phyloP scores from a whole-genome alignment of 1,139 yeast genomes.

The Suhomyces bribrorum region DNA sequence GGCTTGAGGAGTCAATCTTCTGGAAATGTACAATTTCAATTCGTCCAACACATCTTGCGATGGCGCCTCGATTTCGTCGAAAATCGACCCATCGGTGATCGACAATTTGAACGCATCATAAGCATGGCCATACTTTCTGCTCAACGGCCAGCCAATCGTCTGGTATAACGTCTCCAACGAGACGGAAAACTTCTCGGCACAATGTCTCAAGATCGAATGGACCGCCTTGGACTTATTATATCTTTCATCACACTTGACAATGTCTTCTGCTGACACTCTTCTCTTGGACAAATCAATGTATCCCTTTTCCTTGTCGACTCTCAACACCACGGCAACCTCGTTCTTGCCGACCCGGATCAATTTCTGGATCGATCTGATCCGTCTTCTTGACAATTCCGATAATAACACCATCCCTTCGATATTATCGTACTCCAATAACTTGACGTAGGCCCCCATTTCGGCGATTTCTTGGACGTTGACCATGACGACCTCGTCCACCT shows the following conservation, averaged over 20 bases:
- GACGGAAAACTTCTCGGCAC: constrained; percentile 93
- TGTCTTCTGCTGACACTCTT: constrained; percentile 98
- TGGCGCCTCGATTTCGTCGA: constrained; percentile 77
- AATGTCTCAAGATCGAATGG: constrained; percentile 94
- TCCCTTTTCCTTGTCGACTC: constrained; percentile 98
- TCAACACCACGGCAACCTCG: constrained; percentile 97
- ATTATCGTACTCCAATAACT: constrained; percentile 92
- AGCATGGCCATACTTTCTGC: constrained; percentile 94
- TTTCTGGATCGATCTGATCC: constrained; percentile 96
- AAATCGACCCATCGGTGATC: constrained; percentile 87
- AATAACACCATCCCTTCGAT: constrained; percentile 98
- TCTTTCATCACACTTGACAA: constrained; percentile 95
- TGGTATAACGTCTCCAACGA: constrained; percentile 84
- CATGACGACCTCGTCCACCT: constrained; percentile 98
- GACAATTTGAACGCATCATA: constrained; percentile 97
- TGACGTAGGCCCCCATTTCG: constrained; percentile 97
- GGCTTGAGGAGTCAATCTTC: constrained; percentile 97
- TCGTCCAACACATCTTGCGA: constrained; percentile 74
- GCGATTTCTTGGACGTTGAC: constrained; percentile 98
- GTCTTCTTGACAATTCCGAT: constrained; percentile 96
- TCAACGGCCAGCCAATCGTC: constrained; percentile 95
- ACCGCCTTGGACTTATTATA: constrained; percentile 96
- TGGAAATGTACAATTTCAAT: constrained; percentile 79
- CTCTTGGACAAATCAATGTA: constrained; percentile 97
- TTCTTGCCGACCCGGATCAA: constrained; percentile 97